phyloP scores from a whole-genome alignment of 805 yeast genomes.

The Babjeviella inositovora region DNA sequence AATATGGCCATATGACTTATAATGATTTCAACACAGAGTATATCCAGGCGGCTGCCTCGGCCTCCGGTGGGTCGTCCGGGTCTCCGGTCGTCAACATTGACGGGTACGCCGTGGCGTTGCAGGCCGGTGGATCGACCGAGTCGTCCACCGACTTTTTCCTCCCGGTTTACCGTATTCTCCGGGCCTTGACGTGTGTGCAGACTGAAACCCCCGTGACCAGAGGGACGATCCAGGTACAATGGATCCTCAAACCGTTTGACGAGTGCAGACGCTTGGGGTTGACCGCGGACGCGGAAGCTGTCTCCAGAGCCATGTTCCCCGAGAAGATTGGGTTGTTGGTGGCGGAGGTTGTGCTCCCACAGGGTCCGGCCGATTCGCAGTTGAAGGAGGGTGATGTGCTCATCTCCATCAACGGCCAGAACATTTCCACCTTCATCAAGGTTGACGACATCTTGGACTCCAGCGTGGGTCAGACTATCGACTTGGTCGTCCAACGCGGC shows the following conservation, averaged over 20 bases:
- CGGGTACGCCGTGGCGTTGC: conserved; percentile 80
- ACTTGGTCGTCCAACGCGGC: conserved; percentile 55
- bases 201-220: conserved; percentile 43
- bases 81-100: conserved; percentile 89
- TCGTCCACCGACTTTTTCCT: conserved; percentile 89
- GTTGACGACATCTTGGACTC: conserved; percentile 77
- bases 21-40: conserved; percentile 91
- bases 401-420: conserved; percentile 50
- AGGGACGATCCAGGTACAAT: conserved; percentile 86
- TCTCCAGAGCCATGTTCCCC: conserved; percentile 57
- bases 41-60: conserved; percentile 91
- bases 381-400: conserved; percentile 80
- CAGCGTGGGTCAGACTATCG: conserved; percentile 41
- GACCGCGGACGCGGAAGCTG: conserved; percentile 54
- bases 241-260: conserved; percentile 77
- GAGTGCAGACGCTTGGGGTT: conserved; percentile 83
- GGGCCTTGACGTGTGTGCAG: conserved; percentile 72
- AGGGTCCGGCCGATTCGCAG: conserved; percentile 65
- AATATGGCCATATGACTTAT: conserved; percentile 75
- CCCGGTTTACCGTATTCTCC: conserved; percentile 68
- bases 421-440: conserved; percentile 53
- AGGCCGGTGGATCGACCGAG: conserved; percentile 87
- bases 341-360: conserved; percentile 67
- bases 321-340: conserved; percentile 67
- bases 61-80: conserved; percentile 92